Evolutionary conservation across 2,329 filamentous ascomycete genomes (phyloP).

Genomic region (Claviceps sp.): DNA sequence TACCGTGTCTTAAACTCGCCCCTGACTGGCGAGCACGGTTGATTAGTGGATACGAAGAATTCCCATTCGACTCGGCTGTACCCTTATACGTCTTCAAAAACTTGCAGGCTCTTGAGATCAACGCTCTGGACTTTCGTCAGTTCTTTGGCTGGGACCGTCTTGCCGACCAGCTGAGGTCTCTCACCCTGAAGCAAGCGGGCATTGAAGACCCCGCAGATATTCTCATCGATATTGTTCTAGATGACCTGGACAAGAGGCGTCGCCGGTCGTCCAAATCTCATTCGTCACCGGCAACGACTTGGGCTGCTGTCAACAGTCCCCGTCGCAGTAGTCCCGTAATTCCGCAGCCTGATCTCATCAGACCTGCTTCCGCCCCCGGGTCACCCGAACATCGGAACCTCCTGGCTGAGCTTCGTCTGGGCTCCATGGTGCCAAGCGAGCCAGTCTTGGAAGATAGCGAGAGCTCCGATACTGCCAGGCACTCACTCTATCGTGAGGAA

Average conservation of each 20-base stretch:
- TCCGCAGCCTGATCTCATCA: slow-evolving; percentile 51
- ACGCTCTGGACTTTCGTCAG: slow-evolving; percentile 89
- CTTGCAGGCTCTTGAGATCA: slow-evolving; percentile 82
- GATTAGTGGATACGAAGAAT: slow-evolving; percentile 91
- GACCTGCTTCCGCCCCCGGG: slow-evolving; percentile 55
- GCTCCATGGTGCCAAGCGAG: slow-evolving; percentile 45
- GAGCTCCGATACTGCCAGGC: slow-evolving; percentile 18
- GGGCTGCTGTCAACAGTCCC: slow-evolving; percentile 44
- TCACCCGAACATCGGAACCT: slow-evolving; percentile 40
- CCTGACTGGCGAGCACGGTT: slow-evolving; percentile 87
- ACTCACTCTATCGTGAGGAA: slow-evolving; percentile 33
- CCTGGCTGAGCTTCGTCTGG: slow-evolving; percentile 38
- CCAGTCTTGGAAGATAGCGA: slow-evolving; percentile 30
- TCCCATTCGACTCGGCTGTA: slow-evolving; percentile 93
- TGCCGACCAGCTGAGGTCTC: slow-evolving; percentile 78
- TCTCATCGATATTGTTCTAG: slow-evolving; percentile 81
- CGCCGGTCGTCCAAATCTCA: slow-evolving; percentile 79
- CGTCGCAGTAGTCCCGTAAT: slow-evolving; percentile 52
- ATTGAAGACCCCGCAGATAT: slow-evolving; percentile 86
- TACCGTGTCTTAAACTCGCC: slow-evolving; percentile 76
- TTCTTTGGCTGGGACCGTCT: slow-evolving; percentile 96
- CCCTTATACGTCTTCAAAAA: slow-evolving; percentile 98
- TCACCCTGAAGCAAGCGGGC: slow-evolving; percentile 76
- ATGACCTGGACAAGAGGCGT: slow-evolving; percentile 88
- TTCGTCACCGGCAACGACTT: slow-evolving; percentile 62